Evolutionary conservation across 2,329 filamentous ascomycete species (phyloP), one percentile per base, ranked within the genome.

Genomic region (Acrodontium crateriforme): DNA sequence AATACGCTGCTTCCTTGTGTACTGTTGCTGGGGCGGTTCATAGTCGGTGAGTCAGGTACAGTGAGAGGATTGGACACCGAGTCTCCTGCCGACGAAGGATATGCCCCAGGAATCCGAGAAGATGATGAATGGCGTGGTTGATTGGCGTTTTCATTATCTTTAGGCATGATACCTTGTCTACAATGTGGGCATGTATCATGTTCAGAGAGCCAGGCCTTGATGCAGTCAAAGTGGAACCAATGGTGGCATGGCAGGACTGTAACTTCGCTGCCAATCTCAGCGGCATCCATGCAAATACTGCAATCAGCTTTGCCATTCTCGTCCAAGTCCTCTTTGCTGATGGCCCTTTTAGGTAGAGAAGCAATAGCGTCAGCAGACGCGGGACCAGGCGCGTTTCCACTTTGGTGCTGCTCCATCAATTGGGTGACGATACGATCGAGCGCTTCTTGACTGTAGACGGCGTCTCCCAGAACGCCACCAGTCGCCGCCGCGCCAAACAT

Each of bases 121-220:
- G n/a, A n/a, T n/a, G n/a, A n/a, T n/a, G n/a, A n/a, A n/a, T n/a
- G n/a, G n/a, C n/a, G n/a, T n/a, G n/a, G n/a, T n/a, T n/a, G n/a
- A n/a, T n/a, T n/a, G 20, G 20, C n/a, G 8, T 22, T 22, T 12
- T 31, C 34, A 9, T 34, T 41, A 12, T 49, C 46, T 26, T 46
- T 45, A 1, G 51, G 44, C 10, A 68, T 59, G 36, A 66, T 65
- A 9, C 62, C 55, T 37, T 61, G 68, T 20, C 80, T 69, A 47
- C 80, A 87, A 29, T 84, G 77, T 1, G 87, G 87, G 45, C 87
- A 95, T 0, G 85, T 93, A 45, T 94, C 84, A 54, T 94, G 85
- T 54, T 92, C 80, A 44, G 69, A 71, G 28, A 95, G 59, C 87
- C 87, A 95, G 27, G 79, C 64, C 14, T 73, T 67, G 18, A 89